Evolutionary conservation across 192 early-diverging fungal species (phyloP), one percentile per base, ranked within the genome.

Genomic region (Rhizophagus clarus): DNA sequence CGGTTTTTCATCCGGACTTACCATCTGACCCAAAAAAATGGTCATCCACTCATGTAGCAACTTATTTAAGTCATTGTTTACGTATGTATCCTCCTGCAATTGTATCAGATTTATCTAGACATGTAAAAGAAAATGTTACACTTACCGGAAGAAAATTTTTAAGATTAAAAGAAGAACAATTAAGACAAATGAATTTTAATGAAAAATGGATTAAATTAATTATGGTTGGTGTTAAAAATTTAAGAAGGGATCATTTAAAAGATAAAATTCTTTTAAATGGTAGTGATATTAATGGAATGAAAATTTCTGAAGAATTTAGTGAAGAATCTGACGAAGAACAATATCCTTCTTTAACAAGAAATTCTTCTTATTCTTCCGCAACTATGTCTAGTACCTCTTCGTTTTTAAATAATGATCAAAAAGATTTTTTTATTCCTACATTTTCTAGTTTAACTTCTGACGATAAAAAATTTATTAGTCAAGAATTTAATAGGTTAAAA

Each of bases 131-230:
- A 74, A 82, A 81, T 78, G 71, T 79, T 22, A 79, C 80, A 51
- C 28, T 85, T 51, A 82, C 42, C 47, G 84, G 84, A 28, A 77
- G 76, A 29, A 81, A 83, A 72, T 85, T 85, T 40, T 77, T 85
- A 49, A 82, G 82, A 61, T 72, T 85, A 14, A 66, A 51, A 32
- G 82, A 85, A 64, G 84, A 85, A 34, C 79, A 85, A 67, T 72
- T 85, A 77, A 81, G 77, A 34, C 63, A 82, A 22, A 83, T 85
- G 82, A 70, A 80, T 40, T 82, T 85, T 74, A 83, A 85, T 51
- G 76, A 81, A 22, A 85, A 79, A 78, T 85, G 84, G 84, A 49
- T 81, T n/a, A 72, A 76, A 12, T 82, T 85, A 78, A 82, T 85
- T 67, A 80, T 85, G 78, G 82, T 82, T 74, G 84, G 81, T 20